Evolutionary conservation across 2,329 filamentous ascomycete species (phyloP).

Genomic region (Sclerotinia subarctica): DNA sequence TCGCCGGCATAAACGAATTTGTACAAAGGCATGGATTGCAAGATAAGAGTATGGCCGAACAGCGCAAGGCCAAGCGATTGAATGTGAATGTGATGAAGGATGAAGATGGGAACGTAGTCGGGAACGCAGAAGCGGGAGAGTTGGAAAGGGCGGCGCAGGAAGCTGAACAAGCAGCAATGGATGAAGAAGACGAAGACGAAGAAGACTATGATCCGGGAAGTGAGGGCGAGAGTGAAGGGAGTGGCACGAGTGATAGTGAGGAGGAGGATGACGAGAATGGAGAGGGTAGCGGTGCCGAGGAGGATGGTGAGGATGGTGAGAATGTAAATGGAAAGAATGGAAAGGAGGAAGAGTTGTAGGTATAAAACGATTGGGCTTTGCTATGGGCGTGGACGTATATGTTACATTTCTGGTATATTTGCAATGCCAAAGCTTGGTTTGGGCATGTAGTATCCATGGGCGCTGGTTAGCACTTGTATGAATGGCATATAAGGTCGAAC

Average conservation of each 20-base stretch:
- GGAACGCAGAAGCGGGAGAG: constrained; percentile 40
- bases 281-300: constrained; percentile 35
- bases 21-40: constrained; percentile 59
- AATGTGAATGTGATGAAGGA: constrained; percentile 52
- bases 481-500: neutral
- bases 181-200: constrained; percentile 62
- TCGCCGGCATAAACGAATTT: constrained; percentile 61
- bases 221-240: constrained; percentile 42
- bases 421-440: neutral
- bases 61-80: constrained; percentile 60
- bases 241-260: constrained; percentile 29
- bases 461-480: neutral
- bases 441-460: neutral
- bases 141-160: constrained; percentile 37
- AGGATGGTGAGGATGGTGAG: constrained; percentile 30
- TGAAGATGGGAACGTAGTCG: constrained; percentile 42
- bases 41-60: constrained; percentile 66
- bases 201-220: constrained; percentile 60
- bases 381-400: neutral
- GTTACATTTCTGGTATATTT: neutral
- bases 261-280: constrained; percentile 42
- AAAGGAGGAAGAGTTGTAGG: constrained; percentile 21
- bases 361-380: neutral
- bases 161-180: constrained; percentile 46
- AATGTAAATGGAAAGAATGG: constrained; percentile 26